These are phyloP conservation scores for Globisporangium polare DNA, from an alignment of 352 stramenopile species.

Conservation along the genomic window DNA sequence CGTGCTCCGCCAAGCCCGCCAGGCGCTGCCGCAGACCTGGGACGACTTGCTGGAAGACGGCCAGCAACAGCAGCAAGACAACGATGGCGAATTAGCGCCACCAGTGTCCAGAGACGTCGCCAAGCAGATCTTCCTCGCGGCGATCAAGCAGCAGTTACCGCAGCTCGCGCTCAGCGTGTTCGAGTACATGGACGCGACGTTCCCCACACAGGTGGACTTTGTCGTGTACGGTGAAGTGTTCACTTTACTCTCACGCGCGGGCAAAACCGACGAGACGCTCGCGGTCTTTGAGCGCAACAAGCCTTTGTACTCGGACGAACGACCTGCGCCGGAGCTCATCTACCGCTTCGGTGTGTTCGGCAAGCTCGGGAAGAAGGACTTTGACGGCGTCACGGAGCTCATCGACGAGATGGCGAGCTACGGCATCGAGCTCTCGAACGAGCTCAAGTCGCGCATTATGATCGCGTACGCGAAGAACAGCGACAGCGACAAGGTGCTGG, in stretches of 20 bases:
- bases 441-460: constrained; percentile 44
- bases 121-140: constrained; percentile 30
- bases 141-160: constrained; percentile 20
- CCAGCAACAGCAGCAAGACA: constrained; percentile 1
- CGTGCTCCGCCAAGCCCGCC: constrained; percentile 22
- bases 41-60: constrained; percentile 12
- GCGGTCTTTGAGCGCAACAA: constrained; percentile 29
- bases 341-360: constrained; percentile 53
- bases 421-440: constrained; percentile 28
- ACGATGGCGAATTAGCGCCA: not conserved
- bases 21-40: constrained; percentile 27
- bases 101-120: constrained; percentile 16
- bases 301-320: constrained; percentile 22
- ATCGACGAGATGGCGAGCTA: constrained; percentile 32
- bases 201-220: constrained; percentile 26
- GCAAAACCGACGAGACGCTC: constrained; percentile 20
- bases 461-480: constrained; percentile 30
- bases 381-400: constrained; percentile 22
- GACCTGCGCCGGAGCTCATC: constrained; percentile 41
- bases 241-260: constrained; percentile 21
- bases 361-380: constrained; percentile 34
- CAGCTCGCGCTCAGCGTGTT: constrained; percentile 34
- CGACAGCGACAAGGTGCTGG: constrained; percentile 31
- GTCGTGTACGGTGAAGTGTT: constrained; percentile 47
- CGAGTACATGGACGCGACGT: constrained; percentile 36